A percentile compares a stretch with the other conserved stretches of the same genome.
These are phyloP conservation scores for Aspergillus sclerotiicarbonarius DNA, from an alignment of 495 filamentous ascomycete genomes.

Conservation along the genomic window DNA sequence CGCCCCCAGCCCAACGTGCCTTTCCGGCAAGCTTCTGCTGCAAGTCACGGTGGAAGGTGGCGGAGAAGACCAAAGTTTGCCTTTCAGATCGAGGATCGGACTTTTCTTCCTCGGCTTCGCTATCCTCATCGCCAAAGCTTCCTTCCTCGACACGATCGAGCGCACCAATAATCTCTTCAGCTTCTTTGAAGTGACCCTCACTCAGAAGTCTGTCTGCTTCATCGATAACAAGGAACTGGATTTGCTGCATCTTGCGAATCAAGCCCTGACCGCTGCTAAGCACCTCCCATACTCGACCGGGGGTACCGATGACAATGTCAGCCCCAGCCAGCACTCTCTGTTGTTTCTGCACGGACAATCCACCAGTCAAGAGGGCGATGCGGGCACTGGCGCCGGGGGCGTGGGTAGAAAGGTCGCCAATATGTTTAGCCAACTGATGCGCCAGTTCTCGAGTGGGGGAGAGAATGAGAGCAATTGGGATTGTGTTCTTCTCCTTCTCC, in stretches of 20 bases:
- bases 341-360: slow-evolving; percentile 89
- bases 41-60: slow-evolving; percentile 86
- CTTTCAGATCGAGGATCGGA: slow-evolving; percentile 34
- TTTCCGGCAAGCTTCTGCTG: slow-evolving; percentile 88
- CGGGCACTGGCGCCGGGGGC: slow-evolving; percentile 57
- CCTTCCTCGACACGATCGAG: slow-evolving; percentile 58
- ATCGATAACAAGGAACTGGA: slow-evolving; percentile 85
- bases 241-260: slow-evolving; percentile 60
- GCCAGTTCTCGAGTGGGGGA: slow-evolving; percentile 92
- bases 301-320: slow-evolving; percentile 89
- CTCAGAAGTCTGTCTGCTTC: slow-evolving; percentile 92
- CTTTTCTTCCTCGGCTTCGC: slow-evolving; percentile 26
- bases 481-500: slow-evolving; percentile 23
- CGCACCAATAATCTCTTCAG: slow-evolving; percentile 76
- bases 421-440: slow-evolving; percentile 81
- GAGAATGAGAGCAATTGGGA: slow-evolving; percentile 80
- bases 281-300: slow-evolving; percentile 92
- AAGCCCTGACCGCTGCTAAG: slow-evolving; percentile 65
- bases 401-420: slow-evolving; percentile 64
- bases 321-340: slow-evolving; percentile 70
- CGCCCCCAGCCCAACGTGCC: slow-evolving; percentile 49
- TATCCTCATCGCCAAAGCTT: slow-evolving; percentile 37
- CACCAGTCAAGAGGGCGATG: slow-evolving; percentile 84
- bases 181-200: slow-evolving; percentile 92
- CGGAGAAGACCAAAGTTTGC: slow-evolving; percentile 94